Conservation (phyloP, 129 eudicot species). For the Pulicaria dysenterica region DNA sequence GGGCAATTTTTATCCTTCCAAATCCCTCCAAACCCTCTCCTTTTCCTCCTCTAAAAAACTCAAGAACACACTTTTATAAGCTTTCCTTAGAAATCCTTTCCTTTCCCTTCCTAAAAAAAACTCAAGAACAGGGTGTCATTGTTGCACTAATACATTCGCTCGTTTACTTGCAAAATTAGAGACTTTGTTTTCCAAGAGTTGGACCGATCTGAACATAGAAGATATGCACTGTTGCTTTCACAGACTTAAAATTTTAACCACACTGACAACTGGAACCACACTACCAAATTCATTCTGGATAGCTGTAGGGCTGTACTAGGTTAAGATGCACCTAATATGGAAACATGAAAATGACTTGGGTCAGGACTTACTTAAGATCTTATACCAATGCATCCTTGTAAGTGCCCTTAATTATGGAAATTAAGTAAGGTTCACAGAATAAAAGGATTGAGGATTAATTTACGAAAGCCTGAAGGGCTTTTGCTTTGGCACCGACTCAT, state of each 20-base stretch:
- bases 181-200: neutral
- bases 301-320: too few species aligned
- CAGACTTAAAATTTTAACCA: neutral
- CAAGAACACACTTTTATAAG: too few species aligned
- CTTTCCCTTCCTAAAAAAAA: too few species aligned
- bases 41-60: too few species aligned
- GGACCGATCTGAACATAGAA: neutral
- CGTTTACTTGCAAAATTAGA: too few species aligned
- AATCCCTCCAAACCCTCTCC: too few species aligned
- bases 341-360: neutral
- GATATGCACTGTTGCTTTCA: neutral
- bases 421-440: too few species aligned
- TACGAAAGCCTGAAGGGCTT: neutral
- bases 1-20: too few species aligned
- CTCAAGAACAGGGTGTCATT: too few species aligned
- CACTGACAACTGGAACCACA: neutral
- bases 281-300: neutral
- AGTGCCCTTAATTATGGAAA: slow-evolving; percentile 4
- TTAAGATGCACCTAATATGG: neutral
- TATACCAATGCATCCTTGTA: slow-evolving; percentile 12
- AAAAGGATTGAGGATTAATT: neutral
- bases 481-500: neutral
- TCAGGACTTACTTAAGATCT: neutral
- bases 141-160: neutral
- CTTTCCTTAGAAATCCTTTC: too few species aligned